Evolutionary conservation across 371 early-diverging fungal species (phyloP), one percentile per base, ranked within the genome.

Genomic region (Phascolomyces articulosus): DNA sequence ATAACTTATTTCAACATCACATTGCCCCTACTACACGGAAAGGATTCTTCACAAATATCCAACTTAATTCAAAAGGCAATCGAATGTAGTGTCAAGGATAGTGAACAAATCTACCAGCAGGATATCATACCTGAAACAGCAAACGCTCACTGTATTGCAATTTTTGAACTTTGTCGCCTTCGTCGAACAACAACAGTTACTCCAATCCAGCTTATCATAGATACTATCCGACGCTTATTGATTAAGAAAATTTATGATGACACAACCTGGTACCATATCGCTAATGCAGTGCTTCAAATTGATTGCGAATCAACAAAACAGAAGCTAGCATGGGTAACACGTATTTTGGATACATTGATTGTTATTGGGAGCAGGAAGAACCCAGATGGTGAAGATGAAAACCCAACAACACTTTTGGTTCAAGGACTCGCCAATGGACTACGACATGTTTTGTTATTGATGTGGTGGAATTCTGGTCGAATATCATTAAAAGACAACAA

Each of bases 281-380:
- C 73, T 28, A 47, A 55, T 34, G 66, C 70, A 1, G 65, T 74
- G 9, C 20, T 41, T 1, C 44, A 40, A 38, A n/a, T 29, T 34
- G 54, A 48, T 47, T 40, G 31, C 54, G 20, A 53, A 55, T 40
- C 68, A 49, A 26, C 58, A 62, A 55, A 70, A 28, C 57, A 71
- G 23, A 60, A 66, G 1, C 34, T 80, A 18, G 60, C 64, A 15
- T 85, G 86, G 85, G 61, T 87, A 2, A 71, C 79, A 18, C 76
- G 85, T 28, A 65, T 85, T 4, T 55, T 87, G 62, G 87, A 87
- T 66, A 71, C 80, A 3, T 65, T 85, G 62, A 84, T 87, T 28
- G 77, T 87, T 7, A 59, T 75, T 49, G 75, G 64, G 2, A 71
- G 70, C 13, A 31, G 20, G 11, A 49, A 44, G 26, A 23, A 34